Evolutionary conservation across 2,329 filamentous ascomycete genomes (phyloP).

Genomic region (Diaporthe sp.): DNA sequence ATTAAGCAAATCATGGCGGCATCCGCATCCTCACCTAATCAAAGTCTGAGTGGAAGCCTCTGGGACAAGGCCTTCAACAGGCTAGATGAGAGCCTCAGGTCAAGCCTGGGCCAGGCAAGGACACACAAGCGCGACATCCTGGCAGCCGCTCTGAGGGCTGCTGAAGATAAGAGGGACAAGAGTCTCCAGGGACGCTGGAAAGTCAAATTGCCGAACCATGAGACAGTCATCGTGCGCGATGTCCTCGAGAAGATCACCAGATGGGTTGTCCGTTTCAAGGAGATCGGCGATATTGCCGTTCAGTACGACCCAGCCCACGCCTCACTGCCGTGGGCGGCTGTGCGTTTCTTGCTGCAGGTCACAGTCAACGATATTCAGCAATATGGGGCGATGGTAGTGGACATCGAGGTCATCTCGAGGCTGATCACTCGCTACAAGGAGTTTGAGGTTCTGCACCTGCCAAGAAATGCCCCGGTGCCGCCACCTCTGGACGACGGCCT

Average conservation of each 20-base stretch:
- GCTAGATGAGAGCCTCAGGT: not conserved
- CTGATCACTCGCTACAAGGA: too few relatives aligned
- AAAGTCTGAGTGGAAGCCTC: not conserved
- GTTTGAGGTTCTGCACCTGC: too few relatives aligned
- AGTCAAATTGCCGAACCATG: not conserved
- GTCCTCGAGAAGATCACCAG: constrained; percentile 20
- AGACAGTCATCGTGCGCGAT: constrained; percentile 4
- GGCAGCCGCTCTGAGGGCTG: not conserved
- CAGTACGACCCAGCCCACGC: too few relatives aligned
- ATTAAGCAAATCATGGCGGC: not conserved
- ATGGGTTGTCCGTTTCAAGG: constrained; percentile 4
- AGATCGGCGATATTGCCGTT: too few relatives aligned
- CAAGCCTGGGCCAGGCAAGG: not conserved
- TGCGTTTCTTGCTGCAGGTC: too few relatives aligned
- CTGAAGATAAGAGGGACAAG: not conserved
- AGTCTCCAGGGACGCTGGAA: not conserved
- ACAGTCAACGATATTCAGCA: too few relatives aligned
- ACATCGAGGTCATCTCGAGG: too few relatives aligned
- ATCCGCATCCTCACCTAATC: not conserved
- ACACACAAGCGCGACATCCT: not conserved
- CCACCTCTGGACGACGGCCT: too few relatives aligned
- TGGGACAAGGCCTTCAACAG: not conserved
- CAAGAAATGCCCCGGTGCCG: too few relatives aligned
- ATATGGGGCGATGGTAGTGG: too few relatives aligned
- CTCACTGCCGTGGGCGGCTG: too few relatives aligned